Base-by-base conservation (phyloP, 1,139 yeast genomes). In the Martiniozyma asiatica region DNA sequence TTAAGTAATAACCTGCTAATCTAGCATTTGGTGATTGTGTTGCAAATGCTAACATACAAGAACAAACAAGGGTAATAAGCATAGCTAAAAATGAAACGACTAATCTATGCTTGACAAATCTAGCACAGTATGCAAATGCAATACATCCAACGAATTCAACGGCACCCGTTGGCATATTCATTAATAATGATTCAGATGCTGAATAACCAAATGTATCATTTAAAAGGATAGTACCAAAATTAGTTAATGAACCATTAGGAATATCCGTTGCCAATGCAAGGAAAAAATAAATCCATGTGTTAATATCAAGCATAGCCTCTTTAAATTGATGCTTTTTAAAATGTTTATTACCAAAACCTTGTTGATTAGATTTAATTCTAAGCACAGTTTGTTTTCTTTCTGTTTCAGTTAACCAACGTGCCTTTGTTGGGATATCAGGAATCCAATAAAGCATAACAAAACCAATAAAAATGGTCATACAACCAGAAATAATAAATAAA, bases 11-110 rank as follows among this genome's bases (percentile, higher is more conserved):
- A 14, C 75, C 74, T 12, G 68, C 65, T 33, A 66, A 47, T 42
- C 58, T 51, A 4, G 59, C 63, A 5, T 49, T 43, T 14, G 52
- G 52, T 14, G 50, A 36, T 7, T 42, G 35, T 1, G 38, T 26
- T 20, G 64, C 63, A 48, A 66, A 71, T 0, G 70, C 73, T 28
- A 71, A 48, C 59, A 72, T 46, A 42, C 69, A 60, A 30, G 59
- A 50, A 3, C 65, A 63, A 18, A 56, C 44, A n/a, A 64, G 37
- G 14, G 59, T 51, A 9, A 68, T 29, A 5, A 45, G 40, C 24
- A 59, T 58, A 4, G 65, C 59, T 18, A 59, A 32, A 11, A 59
- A 43, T n/a, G 72, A 66, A 55, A 67, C 56, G 6, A 56, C 44
- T 40, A 69, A 37, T 39, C 68, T 57, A 32, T 60, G 55, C 32